Evolutionary conservation across 2,329 filamentous ascomycete species (phyloP).

Genomic region (Talaromyces sp.): DNA sequence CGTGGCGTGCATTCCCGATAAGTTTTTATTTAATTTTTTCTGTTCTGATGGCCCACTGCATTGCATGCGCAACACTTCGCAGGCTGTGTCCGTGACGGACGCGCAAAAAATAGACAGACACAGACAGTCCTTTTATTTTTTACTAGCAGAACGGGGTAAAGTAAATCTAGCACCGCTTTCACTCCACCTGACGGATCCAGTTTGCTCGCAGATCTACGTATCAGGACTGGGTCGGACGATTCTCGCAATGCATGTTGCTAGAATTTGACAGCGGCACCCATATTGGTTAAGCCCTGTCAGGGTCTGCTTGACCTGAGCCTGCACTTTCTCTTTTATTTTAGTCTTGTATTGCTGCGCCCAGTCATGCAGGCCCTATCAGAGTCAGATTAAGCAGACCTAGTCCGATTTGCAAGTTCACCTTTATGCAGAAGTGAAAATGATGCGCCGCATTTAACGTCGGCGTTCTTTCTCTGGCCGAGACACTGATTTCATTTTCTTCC

Average conservation of each 20-base stretch:
- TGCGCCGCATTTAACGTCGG: conserved; percentile 18
- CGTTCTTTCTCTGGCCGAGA: conserved; percentile 17
- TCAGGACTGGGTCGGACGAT: conserved; percentile 11
- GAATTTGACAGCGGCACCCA: conserved; percentile 15
- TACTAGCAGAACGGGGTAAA: background rate
- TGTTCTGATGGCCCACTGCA: background rate
- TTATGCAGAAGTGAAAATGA: conserved; percentile 16
- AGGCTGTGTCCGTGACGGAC: background rate
- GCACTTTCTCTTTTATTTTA: conserved; percentile 1
- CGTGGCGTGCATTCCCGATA: background rate
- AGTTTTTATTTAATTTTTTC: background rate
- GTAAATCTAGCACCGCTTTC: conserved; percentile 5
- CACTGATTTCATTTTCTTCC: background rate
- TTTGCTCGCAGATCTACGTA: conserved; percentile 12
- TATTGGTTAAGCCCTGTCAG: conserved; percentile 10
- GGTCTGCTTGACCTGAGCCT: conserved; percentile 7
- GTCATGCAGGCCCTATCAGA: conserved; percentile 15
- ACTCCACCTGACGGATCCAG: conserved; percentile 11
- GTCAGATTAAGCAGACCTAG: conserved; percentile 9
- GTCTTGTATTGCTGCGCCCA: conserved; percentile 5
- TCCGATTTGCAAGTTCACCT: conserved; percentile 16
- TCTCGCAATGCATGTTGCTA: conserved; percentile 14
- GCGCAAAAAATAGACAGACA: background rate
- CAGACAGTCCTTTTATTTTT: background rate
- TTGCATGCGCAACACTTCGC: background rate